Percentiles rank a stretch among this genome's conserved stretches.
phyloP scores from a whole-genome alignment of 139 green algal genomes.

The Chlamydomonas asymmetrica region DNA sequence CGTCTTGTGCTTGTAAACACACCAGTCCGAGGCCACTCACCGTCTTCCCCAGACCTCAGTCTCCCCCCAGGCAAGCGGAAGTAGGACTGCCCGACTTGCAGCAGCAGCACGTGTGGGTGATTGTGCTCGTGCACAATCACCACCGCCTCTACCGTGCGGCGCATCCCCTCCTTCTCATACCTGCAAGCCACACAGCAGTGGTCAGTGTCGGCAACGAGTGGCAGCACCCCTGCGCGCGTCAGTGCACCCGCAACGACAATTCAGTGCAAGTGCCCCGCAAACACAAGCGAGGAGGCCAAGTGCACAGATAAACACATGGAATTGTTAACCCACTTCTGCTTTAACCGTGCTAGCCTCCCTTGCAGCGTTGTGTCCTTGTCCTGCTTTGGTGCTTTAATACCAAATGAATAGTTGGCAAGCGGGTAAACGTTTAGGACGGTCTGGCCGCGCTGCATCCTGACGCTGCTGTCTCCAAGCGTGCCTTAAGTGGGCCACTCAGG shows the following conservation, averaged over 20 bases:
- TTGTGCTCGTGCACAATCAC: slow-evolving; percentile 91
- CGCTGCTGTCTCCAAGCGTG: too few species aligned
- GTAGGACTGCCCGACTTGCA: slow-evolving; percentile 77
- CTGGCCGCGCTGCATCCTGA: slow-evolving; percentile 49
- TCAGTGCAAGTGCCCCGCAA: neutral
- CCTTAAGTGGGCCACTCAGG: too few species aligned
- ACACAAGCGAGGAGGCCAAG: neutral
- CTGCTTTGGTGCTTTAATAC: slow-evolving; percentile 73
- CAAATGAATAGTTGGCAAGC: slow-evolving; percentile 89
- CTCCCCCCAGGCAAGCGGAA: slow-evolving; percentile 91
- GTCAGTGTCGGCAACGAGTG: neutral
- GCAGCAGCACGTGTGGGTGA: slow-evolving; percentile 90
- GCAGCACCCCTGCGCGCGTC: neutral
- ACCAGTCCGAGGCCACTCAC: too few species aligned
- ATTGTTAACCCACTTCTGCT: slow-evolving; percentile 67
- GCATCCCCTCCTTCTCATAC: slow-evolving; percentile 80
- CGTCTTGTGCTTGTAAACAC: too few species aligned
- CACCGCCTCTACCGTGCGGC: slow-evolving; percentile 85
- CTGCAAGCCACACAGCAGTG: slow-evolving; percentile 46
- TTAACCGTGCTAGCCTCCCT: slow-evolving; percentile 68
- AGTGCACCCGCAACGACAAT: neutral
- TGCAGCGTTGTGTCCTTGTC: slow-evolving; percentile 78
- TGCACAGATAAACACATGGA: neutral
- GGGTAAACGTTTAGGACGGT: slow-evolving; percentile 78
- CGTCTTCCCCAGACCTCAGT: slow-evolving; percentile 88